Base-by-base conservation (phyloP, 805 yeast genomes). In the Kodamaea jinghongensis region DNA sequence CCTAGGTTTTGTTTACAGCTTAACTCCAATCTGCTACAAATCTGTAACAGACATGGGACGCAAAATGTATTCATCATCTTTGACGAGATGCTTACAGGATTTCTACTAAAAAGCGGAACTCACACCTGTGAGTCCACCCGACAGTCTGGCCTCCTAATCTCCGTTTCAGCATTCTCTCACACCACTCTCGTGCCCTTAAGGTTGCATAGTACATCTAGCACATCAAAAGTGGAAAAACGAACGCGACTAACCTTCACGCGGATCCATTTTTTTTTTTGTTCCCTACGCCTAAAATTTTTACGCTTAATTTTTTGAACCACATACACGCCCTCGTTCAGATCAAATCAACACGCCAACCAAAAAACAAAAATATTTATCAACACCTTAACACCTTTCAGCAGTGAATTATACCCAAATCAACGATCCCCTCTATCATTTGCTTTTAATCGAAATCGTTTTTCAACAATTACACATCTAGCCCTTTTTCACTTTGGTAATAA, bases 261-360 rank as follows among this genome's bases (percentile, higher is more conserved):
- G 14, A 12, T 7, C 31, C 31, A 17, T 33, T 23, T 31, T 33
- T 25, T 25, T 22, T 33, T 17, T 17, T n/a, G 31, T 17, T 12
- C 36, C 23, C 8, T 20, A 20, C 23, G 23, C 23, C 23, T 32
- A 32, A 32, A 32, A 32, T 11, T 17, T 17, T 34, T 34, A 20
- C 35, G n/a, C 13, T 8, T 17, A 14, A 12, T 15, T 26, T 28
- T 34, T 34, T 34, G 37, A 17, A 34, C 30, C 33, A 10, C 32
- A 28, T 23, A 34, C 37, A 34, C 38, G 33, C 32, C 33, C 38
- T 34, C 30, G 34, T 17, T 26, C 38, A 34, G 42, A 39, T 39
- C 42, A 39, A 39, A 34, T 33, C 42, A 34, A 39, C 42, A 39
- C 42, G 42, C 38, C 38, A 39, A 39, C 42, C 38, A 39, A 39